These are phyloP conservation scores for Ampelocalamus luodianensis DNA, from an alignment of 176 grass and related monocot genomes.

Conservation along the genomic window DNA sequence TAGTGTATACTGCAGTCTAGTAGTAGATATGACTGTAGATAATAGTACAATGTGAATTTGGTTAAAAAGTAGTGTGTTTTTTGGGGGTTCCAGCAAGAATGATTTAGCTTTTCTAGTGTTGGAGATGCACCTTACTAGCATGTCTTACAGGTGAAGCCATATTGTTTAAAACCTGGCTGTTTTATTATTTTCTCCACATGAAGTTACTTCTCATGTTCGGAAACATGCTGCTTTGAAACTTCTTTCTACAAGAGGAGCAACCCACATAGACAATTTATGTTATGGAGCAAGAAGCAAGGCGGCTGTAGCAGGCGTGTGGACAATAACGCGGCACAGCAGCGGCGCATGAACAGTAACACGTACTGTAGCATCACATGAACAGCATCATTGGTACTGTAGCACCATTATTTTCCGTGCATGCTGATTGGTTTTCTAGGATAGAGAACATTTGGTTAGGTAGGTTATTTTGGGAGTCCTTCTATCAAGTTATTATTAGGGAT, in stretches of 20 bases:
- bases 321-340: too few species aligned
- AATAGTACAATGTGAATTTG: background rate
- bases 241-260: background rate
- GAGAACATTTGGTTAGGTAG: too few species aligned
- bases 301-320: too few species aligned
- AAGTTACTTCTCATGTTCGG: background rate
- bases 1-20: background rate
- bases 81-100: background rate
- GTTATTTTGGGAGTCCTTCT: too few species aligned
- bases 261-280: background rate
- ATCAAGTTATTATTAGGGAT: too few species aligned
- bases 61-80: background rate
- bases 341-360: too few species aligned
- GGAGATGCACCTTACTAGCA: background rate
- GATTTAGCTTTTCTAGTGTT: background rate
- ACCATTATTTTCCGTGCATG: too few species aligned
- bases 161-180: background rate
- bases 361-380: too few species aligned
- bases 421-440: too few species aligned
- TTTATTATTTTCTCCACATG: background rate
- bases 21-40: background rate
- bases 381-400: too few species aligned
- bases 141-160: background rate
- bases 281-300: too few species aligned
- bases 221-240: background rate